A percentile compares a stretch with the other conserved stretches of the same genome.
These are phyloP conservation scores for Rhizophora apiculata DNA, from an alignment of 345 rosid species.

Conservation along the genomic window DNA sequence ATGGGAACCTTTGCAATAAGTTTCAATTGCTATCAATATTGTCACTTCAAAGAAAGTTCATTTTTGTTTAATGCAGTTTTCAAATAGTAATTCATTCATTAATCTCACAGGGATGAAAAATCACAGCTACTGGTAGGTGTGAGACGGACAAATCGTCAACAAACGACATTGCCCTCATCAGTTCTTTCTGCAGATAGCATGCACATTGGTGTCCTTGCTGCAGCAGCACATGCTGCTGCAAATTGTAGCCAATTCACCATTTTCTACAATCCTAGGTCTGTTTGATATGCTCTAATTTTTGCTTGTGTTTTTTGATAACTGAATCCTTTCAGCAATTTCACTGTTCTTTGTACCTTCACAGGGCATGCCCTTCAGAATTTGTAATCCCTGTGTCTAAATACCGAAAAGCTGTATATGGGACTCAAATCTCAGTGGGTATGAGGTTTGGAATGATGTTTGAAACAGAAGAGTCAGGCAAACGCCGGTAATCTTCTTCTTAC, in stretches of 20 bases:
- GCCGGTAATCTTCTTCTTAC: slow-evolving; percentile 45
- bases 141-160: slow-evolving; percentile 90
- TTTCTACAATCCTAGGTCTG: slow-evolving; percentile 94
- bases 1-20: too few relatives aligned
- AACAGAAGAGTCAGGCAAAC: slow-evolving; percentile 92
- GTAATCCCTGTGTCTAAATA: slow-evolving; percentile 77
- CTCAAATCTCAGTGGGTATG: slow-evolving; percentile 92
- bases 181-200: slow-evolving; percentile 97
- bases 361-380: slow-evolving; percentile 87
- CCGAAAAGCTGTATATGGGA: slow-evolving; percentile 78
- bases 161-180: slow-evolving; percentile 79
- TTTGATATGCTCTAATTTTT: not conserved
- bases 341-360: not conserved
- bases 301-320: not conserved
- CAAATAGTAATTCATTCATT: not conserved
- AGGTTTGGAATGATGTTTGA: slow-evolving; percentile 99
- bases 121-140: slow-evolving; percentile 92
- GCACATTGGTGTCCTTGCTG: slow-evolving; percentile 99
- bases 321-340: not conserved
- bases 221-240: slow-evolving; percentile 96
- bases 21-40: too few relatives aligned
- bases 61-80: not conserved
- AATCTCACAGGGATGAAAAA: slow-evolving; percentile 69
- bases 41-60: too few relatives aligned
- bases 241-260: slow-evolving; percentile 81